These are phyloP conservation scores for Coffea eugenioides DNA, from an alignment of 257 asterid species.

Conservation along the genomic window DNA sequence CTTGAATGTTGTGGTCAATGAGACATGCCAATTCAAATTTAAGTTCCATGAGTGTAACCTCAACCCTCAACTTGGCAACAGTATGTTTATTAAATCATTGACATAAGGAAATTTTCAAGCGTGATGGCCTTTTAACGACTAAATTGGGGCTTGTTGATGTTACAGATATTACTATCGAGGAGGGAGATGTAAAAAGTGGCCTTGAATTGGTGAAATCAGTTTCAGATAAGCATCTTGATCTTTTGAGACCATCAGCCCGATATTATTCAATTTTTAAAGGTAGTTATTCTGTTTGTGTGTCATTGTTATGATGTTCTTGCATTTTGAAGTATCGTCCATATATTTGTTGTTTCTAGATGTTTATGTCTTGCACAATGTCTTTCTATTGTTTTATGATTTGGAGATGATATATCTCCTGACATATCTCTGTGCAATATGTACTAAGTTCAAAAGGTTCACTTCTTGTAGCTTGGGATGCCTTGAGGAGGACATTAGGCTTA, in stretches of 20 bases:
- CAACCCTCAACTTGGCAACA: background rate
- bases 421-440: background rate
- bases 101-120: background rate
- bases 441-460: background rate
- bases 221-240: slow-evolving; percentile 92
- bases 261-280: slow-evolving; percentile 82
- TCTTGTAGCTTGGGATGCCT: background rate
- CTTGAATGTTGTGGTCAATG: background rate
- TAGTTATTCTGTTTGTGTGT: slow-evolving; percentile 31
- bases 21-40: background rate
- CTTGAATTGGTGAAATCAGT: slow-evolving; percentile 78
- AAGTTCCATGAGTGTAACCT: background rate
- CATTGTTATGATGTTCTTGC: background rate
- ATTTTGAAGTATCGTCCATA: background rate
- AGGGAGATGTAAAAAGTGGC: slow-evolving; percentile 65
- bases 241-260: slow-evolving; percentile 94
- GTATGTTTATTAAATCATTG: background rate
- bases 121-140: slow-evolving; percentile 25
- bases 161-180: slow-evolving; percentile 72
- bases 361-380: background rate
- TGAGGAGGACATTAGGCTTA: background rate
- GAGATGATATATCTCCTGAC: background rate
- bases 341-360: background rate
- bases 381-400: background rate
- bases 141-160: slow-evolving; percentile 51